Evolutionary conservation across 352 stramenopile genomes (phyloP).

Genomic region (Hyaloperonospora arabidopsidis): DNA sequence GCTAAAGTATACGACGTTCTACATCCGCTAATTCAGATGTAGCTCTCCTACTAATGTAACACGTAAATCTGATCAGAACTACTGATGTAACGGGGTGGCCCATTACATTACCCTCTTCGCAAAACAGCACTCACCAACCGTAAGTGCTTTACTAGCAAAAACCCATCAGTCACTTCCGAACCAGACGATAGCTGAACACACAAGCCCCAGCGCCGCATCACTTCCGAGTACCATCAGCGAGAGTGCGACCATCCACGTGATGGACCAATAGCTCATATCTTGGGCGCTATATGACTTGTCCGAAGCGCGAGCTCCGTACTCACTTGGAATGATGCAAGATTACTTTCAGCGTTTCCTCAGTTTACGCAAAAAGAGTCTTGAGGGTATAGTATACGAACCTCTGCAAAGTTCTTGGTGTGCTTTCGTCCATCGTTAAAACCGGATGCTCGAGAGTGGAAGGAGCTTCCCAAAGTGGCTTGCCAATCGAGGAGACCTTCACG

Average conservation of each 20-base stretch:
- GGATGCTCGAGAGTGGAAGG: background rate
- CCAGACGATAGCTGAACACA: background rate
- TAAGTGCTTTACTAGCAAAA: no score
- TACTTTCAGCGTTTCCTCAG: background rate
- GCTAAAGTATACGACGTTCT: no score
- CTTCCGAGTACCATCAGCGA: background rate
- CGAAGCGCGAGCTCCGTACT: background rate
- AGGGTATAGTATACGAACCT: background rate
- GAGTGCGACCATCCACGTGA: background rate
- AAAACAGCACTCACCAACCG: no score
- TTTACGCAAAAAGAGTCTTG: background rate
- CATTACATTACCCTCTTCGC: no score
- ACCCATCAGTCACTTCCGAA: no score
- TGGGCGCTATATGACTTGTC: slow-evolving; percentile 1
- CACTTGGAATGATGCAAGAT: background rate
- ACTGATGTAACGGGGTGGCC: no score
- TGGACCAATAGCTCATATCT: background rate
- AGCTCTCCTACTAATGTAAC: no score
- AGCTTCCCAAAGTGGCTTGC: background rate
- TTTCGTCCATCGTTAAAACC: background rate
- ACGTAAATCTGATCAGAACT: no score
- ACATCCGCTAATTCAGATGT: no score
- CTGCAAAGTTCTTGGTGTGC: background rate
- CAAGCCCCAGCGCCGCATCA: background rate
- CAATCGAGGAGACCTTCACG: background rate